These are phyloP conservation scores for Claviceps humidiphila DNA, from an alignment of 2,329 filamentous ascomycete species.

Conservation along the genomic window DNA sequence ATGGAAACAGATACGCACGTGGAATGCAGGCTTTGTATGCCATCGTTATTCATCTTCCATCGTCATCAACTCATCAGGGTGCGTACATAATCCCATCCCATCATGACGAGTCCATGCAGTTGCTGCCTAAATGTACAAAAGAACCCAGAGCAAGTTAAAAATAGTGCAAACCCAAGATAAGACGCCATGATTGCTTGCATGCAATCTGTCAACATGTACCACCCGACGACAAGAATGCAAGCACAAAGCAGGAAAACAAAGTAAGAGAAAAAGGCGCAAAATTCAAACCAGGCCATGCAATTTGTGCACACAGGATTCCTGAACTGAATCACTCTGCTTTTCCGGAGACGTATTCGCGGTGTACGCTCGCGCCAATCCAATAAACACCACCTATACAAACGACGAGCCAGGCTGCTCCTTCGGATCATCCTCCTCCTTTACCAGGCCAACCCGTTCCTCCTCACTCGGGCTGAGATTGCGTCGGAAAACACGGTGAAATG, in stretches of 20 bases:
- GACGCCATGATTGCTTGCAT: not conserved
- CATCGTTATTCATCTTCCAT: too few species aligned
- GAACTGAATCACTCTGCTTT: too few species aligned
- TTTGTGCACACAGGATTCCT: too few species aligned
- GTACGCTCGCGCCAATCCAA: not conserved
- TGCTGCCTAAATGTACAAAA: too few species aligned
- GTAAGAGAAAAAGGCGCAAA: not conserved
- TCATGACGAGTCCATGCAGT: too few species aligned
- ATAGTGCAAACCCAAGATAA: not conserved
- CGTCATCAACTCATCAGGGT: too few species aligned
- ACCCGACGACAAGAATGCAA: not conserved
- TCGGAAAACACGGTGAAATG: slow-evolving; percentile 73
- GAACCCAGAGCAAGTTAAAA: too few species aligned
- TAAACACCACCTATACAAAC: not conserved
- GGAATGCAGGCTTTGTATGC: too few species aligned
- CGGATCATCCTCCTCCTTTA: slow-evolving; percentile 40
- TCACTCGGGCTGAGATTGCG: slow-evolving; percentile 47
- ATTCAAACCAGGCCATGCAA: too few species aligned
- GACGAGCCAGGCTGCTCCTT: not conserved
- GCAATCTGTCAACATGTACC: not conserved
- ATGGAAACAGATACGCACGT: too few species aligned
- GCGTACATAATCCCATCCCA: too few species aligned
- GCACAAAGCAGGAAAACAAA: not conserved
- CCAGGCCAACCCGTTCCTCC: slow-evolving; percentile 70
- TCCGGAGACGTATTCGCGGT: not conserved